Base-by-base conservation (phyloP, 2,329 filamentous ascomycete genomes). In the Exophiala sp. region DNA sequence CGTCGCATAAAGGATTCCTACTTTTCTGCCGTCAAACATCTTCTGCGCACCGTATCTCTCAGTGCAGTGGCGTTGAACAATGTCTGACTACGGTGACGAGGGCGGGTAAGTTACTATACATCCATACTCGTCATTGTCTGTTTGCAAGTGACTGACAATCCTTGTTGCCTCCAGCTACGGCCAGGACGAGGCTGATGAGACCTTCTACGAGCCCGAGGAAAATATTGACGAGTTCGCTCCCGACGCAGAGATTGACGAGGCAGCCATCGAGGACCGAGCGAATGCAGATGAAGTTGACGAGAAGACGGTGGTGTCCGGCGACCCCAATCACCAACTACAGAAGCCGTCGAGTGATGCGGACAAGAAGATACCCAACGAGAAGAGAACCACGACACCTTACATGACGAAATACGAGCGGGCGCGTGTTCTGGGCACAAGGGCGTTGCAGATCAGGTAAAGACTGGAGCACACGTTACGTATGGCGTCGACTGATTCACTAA, bases 321-420 rank as follows among this genome's bases (percentile, higher is more conserved):
- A 71, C 59, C 73, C 73, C 34, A 57, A 58, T 27, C 57, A 60
- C 30, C 65, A 65, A 44, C 60, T 62, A 16, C 72, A 74, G 55
- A 81, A 81, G 56, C 76, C 24, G 74, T 82, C 65, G 71, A 77
- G 58, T 73, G 74, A 59, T 64, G 78, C 55, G 76, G 74, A 90
- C 71, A 96, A 94, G 79, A 94, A 88, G 73, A 91, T 98, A 43
- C 80, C 89, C 49, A 86, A 88, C 60, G 86, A 90, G 59, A 81
- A 95, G 71, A 82, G 93, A 62, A 86, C 81, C 19, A 98, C 93
- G 7, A 98, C 93, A 22, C 93, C 91, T 2, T 98, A 96, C 73
- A 95, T 98, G 91, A 98, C 93, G 60, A 98, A 98, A 74, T 98
- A 98, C 72, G 93, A 98, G 77, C 81, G 84, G 62, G 93, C 93